phyloP scores from a whole-genome alignment of 2,329 filamentous ascomycete genomes.

The Fusarium pseudograminearum region DNA sequence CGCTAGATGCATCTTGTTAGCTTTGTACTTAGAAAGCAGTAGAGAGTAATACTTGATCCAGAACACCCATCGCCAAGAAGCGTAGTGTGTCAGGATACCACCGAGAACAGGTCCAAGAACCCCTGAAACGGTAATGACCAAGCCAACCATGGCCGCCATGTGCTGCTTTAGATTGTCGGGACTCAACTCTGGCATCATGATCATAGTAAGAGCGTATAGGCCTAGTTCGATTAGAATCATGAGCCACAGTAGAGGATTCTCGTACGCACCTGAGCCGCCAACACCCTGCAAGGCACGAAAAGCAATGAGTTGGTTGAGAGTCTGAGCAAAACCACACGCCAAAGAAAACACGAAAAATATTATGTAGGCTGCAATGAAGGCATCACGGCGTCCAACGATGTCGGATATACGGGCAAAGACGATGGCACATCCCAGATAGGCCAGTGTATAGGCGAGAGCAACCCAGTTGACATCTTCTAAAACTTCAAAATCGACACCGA shows the following conservation, averaged over 20 bases:
- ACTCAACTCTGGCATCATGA: conserved; percentile 64
- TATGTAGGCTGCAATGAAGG: conserved; percentile 63
- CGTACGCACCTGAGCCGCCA: conserved; percentile 60
- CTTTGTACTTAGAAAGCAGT: not conserved
- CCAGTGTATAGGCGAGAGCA: conserved; percentile 66
- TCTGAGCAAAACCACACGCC: conserved; percentile 59
- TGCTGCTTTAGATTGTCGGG: conserved; percentile 56
- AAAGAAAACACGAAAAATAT: conserved; percentile 69
- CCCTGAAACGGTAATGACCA: conserved; percentile 62
- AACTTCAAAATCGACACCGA: conserved; percentile 63
- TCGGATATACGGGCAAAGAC: conserved; percentile 67
- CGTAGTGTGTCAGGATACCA: conserved; percentile 62
- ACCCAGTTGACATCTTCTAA: conserved; percentile 64
- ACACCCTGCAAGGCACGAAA: conserved; percentile 64
- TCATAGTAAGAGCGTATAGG: conserved; percentile 68
- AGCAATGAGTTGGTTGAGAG: conserved; percentile 59
- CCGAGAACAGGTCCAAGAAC: conserved; percentile 66
- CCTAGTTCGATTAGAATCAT: conserved; percentile 49
- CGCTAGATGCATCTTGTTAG: conserved; percentile 52
- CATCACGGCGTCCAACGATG: conserved; percentile 64
- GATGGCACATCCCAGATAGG: conserved; percentile 68
- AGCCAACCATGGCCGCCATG: conserved; percentile 62
- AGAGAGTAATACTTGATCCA: conserved; percentile 65
- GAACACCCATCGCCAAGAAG: conserved; percentile 67
- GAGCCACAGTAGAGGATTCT: not conserved